These are phyloP conservation scores for Trichoderma hamatum DNA, from an alignment of 2,329 filamentous ascomycete genomes.

Conservation along the genomic window DNA sequence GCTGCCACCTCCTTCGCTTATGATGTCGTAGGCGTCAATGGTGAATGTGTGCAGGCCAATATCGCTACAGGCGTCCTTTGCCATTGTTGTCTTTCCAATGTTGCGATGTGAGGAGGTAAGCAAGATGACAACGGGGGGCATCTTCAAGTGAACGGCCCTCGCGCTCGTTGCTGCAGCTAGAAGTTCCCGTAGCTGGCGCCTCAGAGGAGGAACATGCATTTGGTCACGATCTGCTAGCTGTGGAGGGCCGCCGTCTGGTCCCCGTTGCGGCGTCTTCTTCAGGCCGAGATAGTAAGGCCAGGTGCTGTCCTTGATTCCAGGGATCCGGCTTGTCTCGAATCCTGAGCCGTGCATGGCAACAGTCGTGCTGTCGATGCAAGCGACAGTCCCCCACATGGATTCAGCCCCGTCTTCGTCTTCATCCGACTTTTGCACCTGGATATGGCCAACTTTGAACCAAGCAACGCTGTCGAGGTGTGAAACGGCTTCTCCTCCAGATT, in stretches of 20 bases:
- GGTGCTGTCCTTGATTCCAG: conserved; percentile 71
- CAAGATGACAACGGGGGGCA: conserved; percentile 86
- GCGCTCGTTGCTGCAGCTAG: conserved; percentile 87
- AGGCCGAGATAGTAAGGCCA: conserved; percentile 92
- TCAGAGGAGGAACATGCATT: conserved; percentile 60
- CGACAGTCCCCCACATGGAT: conserved; percentile 82
- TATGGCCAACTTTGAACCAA: conserved; percentile 89
- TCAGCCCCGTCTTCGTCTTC: conserved; percentile 63
- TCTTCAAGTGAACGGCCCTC: conserved; percentile 80
- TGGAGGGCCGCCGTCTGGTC: conserved; percentile 43
- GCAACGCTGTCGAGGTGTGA: conserved; percentile 65
- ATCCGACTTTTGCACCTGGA: conserved; percentile 59
- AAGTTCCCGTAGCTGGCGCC: conserved; percentile 77
- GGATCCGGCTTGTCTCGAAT: conserved; percentile 79
- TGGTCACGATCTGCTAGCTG: conserved; percentile 51
- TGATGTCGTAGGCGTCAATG: conserved; percentile 90
- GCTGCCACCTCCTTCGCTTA: conserved; percentile 81
- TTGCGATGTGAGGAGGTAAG: conserved; percentile 89
- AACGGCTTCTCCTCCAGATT: conserved; percentile 33
- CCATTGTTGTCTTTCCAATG: conserved; percentile 86
- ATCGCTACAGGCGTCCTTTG: conserved; percentile 77
- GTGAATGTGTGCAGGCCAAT: conserved; percentile 87
- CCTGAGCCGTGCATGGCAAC: conserved; percentile 93
- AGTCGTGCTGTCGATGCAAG: conserved; percentile 80
- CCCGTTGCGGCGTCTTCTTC: conserved; percentile 62